Conservation (phyloP, 345 rosid genomes). For the Garcia nutans region DNA sequence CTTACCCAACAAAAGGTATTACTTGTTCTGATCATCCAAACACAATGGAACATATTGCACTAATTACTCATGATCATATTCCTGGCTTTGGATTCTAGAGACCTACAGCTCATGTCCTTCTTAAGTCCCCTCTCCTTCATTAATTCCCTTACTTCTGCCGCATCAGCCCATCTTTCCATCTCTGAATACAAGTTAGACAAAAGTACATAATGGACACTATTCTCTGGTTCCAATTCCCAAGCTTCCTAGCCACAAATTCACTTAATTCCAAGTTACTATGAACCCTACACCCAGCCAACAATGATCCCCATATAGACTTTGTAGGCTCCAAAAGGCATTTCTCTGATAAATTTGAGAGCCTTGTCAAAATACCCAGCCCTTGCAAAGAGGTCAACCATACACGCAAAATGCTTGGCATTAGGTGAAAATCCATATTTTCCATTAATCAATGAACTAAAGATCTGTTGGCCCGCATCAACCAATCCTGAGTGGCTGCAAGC, state of each 20-base stretch:
- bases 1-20: neutral
- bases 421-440: slow-evolving; percentile 50
- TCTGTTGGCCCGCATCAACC: slow-evolving; percentile 36
- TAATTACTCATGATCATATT: slow-evolving; percentile 10
- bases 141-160: slow-evolving; percentile 34
- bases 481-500: slow-evolving; percentile 59
- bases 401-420: slow-evolving; percentile 46
- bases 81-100: slow-evolving; percentile 25
- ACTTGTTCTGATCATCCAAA: neutral
- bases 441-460: slow-evolving; percentile 39
- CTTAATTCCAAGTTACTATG: slow-evolving; percentile 43
- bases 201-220: slow-evolving; percentile 39
- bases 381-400: slow-evolving; percentile 47
- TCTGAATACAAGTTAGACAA: slow-evolving; percentile 47
- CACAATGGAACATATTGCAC: neutral
- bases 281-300: slow-evolving; percentile 42
- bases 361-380: slow-evolving; percentile 42
- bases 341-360: slow-evolving; percentile 36
- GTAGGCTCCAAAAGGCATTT: slow-evolving; percentile 54
- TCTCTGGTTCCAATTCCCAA: slow-evolving; percentile 50
- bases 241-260: slow-evolving; percentile 48
- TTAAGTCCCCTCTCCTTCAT: slow-evolving; percentile 43
- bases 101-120: slow-evolving; percentile 45
- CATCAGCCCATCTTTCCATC: slow-evolving; percentile 55
- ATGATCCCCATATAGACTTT: slow-evolving; percentile 53